Evolutionary conservation across 2,329 filamentous ascomycete species (phyloP), one percentile per base, ranked within the genome.

Genomic region (Hypoxylon sp.): DNA sequence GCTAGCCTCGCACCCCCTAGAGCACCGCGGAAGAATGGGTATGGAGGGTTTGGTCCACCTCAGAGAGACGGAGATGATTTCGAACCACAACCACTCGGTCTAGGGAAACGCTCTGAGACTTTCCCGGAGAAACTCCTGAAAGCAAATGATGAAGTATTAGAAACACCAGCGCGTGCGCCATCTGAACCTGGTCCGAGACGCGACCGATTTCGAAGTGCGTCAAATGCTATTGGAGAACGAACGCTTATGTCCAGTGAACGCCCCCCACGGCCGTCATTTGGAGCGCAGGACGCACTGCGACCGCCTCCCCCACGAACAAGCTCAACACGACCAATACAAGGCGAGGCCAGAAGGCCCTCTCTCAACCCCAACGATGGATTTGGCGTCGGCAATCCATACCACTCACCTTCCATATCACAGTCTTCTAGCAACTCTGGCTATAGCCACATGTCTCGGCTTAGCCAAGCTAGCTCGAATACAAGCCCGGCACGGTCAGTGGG

Each of bases 401-500:
- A 92, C 72, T 84, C 86, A 3, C 81, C 87, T 0, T 88, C 89
- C 1, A 85, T 87, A 65, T 93, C 90, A 1, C 85, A 86, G 25
- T 90, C 89, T 0, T 93, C 91, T 0, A 88, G 86, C 17, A 84
- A 85, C 48, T 92, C 90, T 1, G 85, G 83, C 0, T 86, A 84
- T 41, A 91, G 88, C 60, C 84, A 85, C 11, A 65, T 32, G 36
- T 78, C 76, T 9, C 79, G 79, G n/a, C 80, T 79, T 1, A 88
- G 88, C 72, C 86, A 86, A 65, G 80, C 85, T 0, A 92, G 90
- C 73, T 90, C 90, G 6, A 83, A 84, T 67, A 89, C 88, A 2
- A 90, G 86, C 68, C 84, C 87, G 2, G 83, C 87, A 6, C 78
- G 80, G 14, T 85, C 83, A 1, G 75, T 79, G 3, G 72, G 73